Percentiles rank a stretch among this genome's conserved stretches.
Conservation (phyloP, 1,284 basidiomycete genomes). For the Leccinum ponderosum region DNA sequence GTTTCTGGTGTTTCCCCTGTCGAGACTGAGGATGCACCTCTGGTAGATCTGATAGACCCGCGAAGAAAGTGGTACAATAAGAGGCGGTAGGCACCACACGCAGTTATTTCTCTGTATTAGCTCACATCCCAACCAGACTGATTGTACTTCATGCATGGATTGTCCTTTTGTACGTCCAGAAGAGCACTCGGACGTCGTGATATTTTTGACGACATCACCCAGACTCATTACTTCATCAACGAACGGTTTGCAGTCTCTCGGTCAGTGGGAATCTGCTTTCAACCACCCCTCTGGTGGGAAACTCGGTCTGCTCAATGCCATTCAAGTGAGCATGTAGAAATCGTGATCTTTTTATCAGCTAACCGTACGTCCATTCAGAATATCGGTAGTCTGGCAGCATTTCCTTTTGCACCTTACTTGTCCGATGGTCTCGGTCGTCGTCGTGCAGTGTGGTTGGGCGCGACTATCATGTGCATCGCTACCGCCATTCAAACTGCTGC, state of each 20-base stretch:
- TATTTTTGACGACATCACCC: neutral
- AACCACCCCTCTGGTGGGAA: conserved; percentile 47
- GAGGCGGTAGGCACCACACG: conserved; percentile 46
- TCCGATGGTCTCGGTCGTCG: conserved; percentile 70
- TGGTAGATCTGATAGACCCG: conserved; percentile 61
- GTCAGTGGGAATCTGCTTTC: conserved; percentile 63
- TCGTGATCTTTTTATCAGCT: neutral
- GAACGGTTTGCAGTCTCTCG: conserved; percentile 71
- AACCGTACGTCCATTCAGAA: conserved; percentile 41
- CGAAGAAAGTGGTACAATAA: conserved; percentile 73
- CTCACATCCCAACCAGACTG: conserved; percentile 41
- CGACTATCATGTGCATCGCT: conserved; percentile 61
- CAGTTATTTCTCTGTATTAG: neutral
- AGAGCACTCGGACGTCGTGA: neutral
- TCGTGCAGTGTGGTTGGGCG: conserved; percentile 60
- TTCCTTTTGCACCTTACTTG: conserved; percentile 69
- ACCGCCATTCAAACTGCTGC: conserved; percentile 73
- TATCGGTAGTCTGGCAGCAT: conserved; percentile 63
- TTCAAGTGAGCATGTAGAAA: conserved; percentile 49
- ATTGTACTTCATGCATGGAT: conserved; percentile 69
- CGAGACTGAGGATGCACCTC: conserved; percentile 37
- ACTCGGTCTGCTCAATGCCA: conserved; percentile 74
- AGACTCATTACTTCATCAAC: conserved; percentile 77
- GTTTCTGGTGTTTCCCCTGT: conserved; percentile 40
- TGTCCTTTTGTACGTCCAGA: conserved; percentile 52